These are phyloP conservation scores for Metschnikowia peoriensis DNA, from an alignment of 805 yeast genomes.

Conservation along the genomic window DNA sequence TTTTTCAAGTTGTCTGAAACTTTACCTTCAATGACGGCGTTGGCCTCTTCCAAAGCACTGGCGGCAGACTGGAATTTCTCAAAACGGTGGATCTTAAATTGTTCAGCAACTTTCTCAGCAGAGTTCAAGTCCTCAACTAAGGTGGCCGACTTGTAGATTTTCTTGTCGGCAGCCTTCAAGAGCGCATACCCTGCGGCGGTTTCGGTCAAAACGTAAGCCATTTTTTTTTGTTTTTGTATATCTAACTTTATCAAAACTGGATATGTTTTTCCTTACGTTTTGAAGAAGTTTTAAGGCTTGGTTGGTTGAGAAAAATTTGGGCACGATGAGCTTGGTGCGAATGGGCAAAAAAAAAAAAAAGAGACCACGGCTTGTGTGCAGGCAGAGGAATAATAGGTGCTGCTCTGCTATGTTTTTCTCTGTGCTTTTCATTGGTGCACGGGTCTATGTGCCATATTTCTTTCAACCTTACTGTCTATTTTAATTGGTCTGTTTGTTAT, in stretches of 20 bases:
- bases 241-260: too few relatives aligned
- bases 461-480: too few relatives aligned
- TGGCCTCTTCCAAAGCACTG: conserved; percentile 93
- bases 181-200: conserved; percentile 99
- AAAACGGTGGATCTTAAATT: conserved; percentile 92
- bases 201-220: conserved; percentile 92
- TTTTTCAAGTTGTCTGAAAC: conserved; percentile 81
- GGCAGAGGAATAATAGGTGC: not conserved
- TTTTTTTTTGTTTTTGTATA: conserved; percentile 20
- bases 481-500: too few relatives aligned
- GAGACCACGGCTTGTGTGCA: not conserved
- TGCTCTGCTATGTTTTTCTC: not conserved
- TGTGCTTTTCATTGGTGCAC: not conserved
- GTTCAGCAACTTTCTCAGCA: conserved; percentile 81
- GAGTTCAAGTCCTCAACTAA: conserved; percentile 75
- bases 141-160: conserved; percentile 81
- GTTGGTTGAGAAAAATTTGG: conserved; percentile 8
- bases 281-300: not conserved
- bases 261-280: too few relatives aligned
- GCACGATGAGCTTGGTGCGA: conserved; percentile 16
- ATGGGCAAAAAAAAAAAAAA: not conserved
- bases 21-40: conserved; percentile 87
- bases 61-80: conserved; percentile 95
- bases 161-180: conserved; percentile 95
- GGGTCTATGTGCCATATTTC: not conserved